phyloP scores from a whole-genome alignment of 176 grass and related monocot species.

The Bonia amplexicaulis region DNA sequence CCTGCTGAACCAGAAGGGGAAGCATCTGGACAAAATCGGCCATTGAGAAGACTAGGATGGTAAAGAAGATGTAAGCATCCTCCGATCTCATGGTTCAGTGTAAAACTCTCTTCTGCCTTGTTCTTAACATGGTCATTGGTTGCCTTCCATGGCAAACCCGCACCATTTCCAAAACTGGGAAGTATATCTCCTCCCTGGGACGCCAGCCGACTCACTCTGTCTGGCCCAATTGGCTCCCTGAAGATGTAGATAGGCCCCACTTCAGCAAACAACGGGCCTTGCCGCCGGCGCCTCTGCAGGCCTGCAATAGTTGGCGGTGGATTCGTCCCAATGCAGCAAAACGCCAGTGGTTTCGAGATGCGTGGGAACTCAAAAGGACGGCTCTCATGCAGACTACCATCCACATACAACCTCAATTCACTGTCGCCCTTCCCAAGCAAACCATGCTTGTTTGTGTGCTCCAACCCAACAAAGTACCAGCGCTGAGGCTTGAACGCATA shows the following conservation, averaged over 20 bases:
- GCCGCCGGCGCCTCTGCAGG: slow-evolving; percentile 70
- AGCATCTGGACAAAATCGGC: slow-evolving; percentile 87
- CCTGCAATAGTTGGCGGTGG: slow-evolving; percentile 96
- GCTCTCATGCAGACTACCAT: slow-evolving; percentile 80
- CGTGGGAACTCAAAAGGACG: slow-evolving; percentile 87
- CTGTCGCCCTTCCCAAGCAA: slow-evolving; percentile 90
- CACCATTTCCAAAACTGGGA: slow-evolving; percentile 92
- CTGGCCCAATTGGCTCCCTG: slow-evolving; percentile 84
- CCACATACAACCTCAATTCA: slow-evolving; percentile 84
- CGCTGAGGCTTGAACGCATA: slow-evolving; percentile 81
- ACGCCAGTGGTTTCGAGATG: slow-evolving; percentile 83
- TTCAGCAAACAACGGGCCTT: slow-evolving; percentile 94
- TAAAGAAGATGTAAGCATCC: slow-evolving; percentile 84
- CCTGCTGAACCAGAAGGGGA: slow-evolving; percentile 96
- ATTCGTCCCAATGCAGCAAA: slow-evolving; percentile 96
- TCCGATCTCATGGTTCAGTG: slow-evolving; percentile 66
- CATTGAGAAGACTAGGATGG: slow-evolving; percentile 82
- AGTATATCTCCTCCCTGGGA: slow-evolving; percentile 68
- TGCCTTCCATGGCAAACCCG: slow-evolving; percentile 80
- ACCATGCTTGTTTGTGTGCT: slow-evolving; percentile 83
- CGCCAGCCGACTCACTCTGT: slow-evolving; percentile 72
- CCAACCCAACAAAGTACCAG: slow-evolving; percentile 95
- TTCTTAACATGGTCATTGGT: slow-evolving; percentile 57
- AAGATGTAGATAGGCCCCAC: slow-evolving; percentile 98
- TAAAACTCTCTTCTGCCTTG: slow-evolving; percentile 60